Evolutionary conservation across 1,284 basidiomycete species (phyloP).

Genomic region (Cutaneotrichosporon mucoides): DNA sequence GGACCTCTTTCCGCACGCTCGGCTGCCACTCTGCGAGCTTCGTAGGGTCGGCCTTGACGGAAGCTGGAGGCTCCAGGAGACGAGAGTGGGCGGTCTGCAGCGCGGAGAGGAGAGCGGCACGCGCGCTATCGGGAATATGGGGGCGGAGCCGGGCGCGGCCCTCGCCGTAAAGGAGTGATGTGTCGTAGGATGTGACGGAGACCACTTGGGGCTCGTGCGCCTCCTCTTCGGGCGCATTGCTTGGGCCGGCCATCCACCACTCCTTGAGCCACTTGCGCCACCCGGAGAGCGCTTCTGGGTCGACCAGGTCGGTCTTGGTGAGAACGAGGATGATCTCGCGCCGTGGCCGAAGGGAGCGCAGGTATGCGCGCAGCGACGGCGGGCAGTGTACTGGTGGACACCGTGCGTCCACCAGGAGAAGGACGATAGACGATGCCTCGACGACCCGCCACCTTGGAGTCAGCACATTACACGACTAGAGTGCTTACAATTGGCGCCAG

Average conservation of each 20-base stretch:
- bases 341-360: constrained; percentile 47
- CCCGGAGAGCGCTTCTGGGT: constrained; percentile 56
- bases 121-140: constrained; percentile 57
- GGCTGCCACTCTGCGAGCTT: constrained; percentile 65
- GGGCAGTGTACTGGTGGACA: constrained; percentile 65
- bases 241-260: constrained; percentile 46
- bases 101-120: constrained; percentile 60
- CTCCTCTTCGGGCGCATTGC: not conserved
- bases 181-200: constrained; percentile 66
- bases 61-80: constrained; percentile 64
- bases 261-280: constrained; percentile 65
- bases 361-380: constrained; percentile 53
- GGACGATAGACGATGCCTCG: constrained; percentile 76
- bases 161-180: constrained; percentile 47
- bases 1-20: constrained; percentile 58
- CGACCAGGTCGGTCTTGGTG: constrained; percentile 77
- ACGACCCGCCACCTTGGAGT: constrained; percentile 72
- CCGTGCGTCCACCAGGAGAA: constrained; percentile 78
- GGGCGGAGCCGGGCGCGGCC: constrained; percentile 54
- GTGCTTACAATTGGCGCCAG: constrained; percentile 63
- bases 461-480: constrained; percentile 45
- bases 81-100: constrained; percentile 65
- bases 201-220: constrained; percentile 54
- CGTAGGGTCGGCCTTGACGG: constrained; percentile 55
- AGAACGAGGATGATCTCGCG: constrained; percentile 70